A percentile compares a stretch with the other conserved stretches of the same genome.
These are phyloP conservation scores for Chaetomiaceae sp. DNA, from an alignment of 2,329 filamentous ascomycete genomes.

Conservation along the genomic window DNA sequence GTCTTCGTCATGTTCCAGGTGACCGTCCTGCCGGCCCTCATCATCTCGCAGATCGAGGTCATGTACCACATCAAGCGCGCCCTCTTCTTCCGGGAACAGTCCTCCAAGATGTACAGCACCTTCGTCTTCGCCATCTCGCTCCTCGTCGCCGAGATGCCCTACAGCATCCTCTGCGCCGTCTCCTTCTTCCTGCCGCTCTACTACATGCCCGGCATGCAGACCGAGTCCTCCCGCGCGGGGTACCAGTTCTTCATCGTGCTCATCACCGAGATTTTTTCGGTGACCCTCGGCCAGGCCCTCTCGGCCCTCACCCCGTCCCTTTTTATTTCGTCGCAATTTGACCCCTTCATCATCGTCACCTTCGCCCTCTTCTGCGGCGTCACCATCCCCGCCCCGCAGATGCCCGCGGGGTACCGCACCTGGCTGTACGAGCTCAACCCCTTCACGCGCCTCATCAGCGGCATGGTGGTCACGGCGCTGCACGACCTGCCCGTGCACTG, in stretches of 20 bases:
- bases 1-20: slow-evolving; percentile 90
- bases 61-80: slow-evolving; percentile 77
- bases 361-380: slow-evolving; percentile 87
- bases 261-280: slow-evolving; percentile 77
- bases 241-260: slow-evolving; percentile 86
- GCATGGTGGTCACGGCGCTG: slow-evolving; percentile 74
- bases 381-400: slow-evolving; percentile 71
- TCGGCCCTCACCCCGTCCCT: slow-evolving; percentile 73
- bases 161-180: slow-evolving; percentile 74
- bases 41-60: slow-evolving; percentile 78
- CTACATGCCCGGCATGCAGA: slow-evolving; percentile 73
- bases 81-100: slow-evolving; percentile 81
- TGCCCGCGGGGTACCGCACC: slow-evolving; percentile 71
- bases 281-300: slow-evolving; percentile 73
- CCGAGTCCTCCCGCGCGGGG: slow-evolving; percentile 61
- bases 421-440: slow-evolving; percentile 83
- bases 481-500: slow-evolving; percentile 63
- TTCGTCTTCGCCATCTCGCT: slow-evolving; percentile 74
- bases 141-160: slow-evolving; percentile 80
- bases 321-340: slow-evolving; percentile 74
- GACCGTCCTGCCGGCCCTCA: slow-evolving; percentile 76
- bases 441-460: slow-evolving; percentile 75
- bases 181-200: slow-evolving; percentile 79
- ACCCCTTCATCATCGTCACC: slow-evolving; percentile 77
- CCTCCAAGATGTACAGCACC: slow-evolving; percentile 79